phyloP scores from a whole-genome alignment of 768 basidiomycete genomes.

The Suillus decipiens region DNA sequence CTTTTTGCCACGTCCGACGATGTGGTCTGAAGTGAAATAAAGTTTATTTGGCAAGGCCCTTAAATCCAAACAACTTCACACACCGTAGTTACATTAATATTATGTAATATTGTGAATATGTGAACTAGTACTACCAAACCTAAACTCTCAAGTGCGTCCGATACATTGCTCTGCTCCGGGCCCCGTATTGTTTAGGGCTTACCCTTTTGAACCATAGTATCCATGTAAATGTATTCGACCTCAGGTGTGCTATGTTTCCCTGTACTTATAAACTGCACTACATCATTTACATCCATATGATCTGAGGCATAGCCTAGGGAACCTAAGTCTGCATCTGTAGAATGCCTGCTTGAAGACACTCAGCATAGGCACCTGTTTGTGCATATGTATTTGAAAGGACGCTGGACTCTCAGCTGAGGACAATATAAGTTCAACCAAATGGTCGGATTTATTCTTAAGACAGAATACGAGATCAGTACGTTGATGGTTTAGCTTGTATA shows the following conservation, averaged over 20 bases:
- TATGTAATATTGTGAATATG: too few relatives aligned
- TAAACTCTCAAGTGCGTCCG: too few relatives aligned
- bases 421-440: conserved; percentile 32
- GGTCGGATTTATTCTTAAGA: conserved; percentile 15
- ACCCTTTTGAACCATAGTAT: not conserved
- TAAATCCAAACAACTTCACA: not conserved
- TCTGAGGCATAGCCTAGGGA: conserved; percentile 34
- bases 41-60: not conserved
- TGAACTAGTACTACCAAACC: too few relatives aligned
- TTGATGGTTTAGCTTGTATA: conserved; percentile 16
- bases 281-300: not conserved
- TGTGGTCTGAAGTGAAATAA: not conserved
- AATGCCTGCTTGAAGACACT: conserved; percentile 56
- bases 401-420: conserved; percentile 13
- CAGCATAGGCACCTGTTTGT: conserved; percentile 41
- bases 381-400: conserved; percentile 40
- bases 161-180: not conserved
- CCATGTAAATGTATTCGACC: not conserved
- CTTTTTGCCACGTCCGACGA: not conserved
- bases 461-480: conserved; percentile 16
- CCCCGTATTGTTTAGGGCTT: not conserved
- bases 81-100: too few relatives aligned
- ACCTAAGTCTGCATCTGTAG: conserved; percentile 42
- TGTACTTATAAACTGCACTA: not conserved
- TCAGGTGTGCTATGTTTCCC: not conserved